Conservation (phyloP, 2,329 filamentous ascomycete species). For the Ophiosphaerella korrae region DNA sequence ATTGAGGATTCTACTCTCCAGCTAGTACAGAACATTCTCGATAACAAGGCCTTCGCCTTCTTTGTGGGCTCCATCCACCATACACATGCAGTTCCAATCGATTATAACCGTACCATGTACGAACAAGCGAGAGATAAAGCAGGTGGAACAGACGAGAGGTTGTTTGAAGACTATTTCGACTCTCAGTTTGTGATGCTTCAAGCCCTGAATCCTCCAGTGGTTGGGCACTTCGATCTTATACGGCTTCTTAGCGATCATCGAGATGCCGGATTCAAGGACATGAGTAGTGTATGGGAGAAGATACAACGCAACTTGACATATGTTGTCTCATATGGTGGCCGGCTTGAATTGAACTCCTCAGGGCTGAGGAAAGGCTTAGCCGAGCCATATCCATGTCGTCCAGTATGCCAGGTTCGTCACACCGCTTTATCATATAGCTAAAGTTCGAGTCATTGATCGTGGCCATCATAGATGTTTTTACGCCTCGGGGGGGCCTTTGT, state of each 20-base stretch:
- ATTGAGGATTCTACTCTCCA: slow-evolving; percentile 71
- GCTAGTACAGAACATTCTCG: slow-evolving; percentile 64
- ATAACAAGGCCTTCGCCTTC: slow-evolving; percentile 74
- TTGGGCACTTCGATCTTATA: slow-evolving; percentile 95
- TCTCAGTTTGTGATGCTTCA: slow-evolving; percentile 81
- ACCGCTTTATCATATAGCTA: slow-evolving; percentile 20
- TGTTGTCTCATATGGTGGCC: slow-evolving; percentile 74
- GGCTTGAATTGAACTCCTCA: slow-evolving; percentile 88
- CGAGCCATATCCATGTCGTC: slow-evolving; percentile 84
- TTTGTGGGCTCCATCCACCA: slow-evolving; percentile 95
- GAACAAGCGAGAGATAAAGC: slow-evolving; percentile 60
- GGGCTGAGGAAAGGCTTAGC: slow-evolving; percentile 85
- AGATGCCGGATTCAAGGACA: slow-evolving; percentile 62
- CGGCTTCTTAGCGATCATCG: slow-evolving; percentile 76
- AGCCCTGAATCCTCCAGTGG: slow-evolving; percentile 72
- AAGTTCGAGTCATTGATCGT: slow-evolving; percentile 20
- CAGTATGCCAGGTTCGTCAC: slow-evolving; percentile 73
- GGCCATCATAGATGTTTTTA: slow-evolving; percentile 66
- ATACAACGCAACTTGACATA: slow-evolving; percentile 75
- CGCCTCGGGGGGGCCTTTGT: slow-evolving; percentile 79
- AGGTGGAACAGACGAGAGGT: slow-evolving; percentile 63
- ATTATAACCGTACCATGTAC: slow-evolving; percentile 77
- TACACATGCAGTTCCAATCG: slow-evolving; percentile 83
- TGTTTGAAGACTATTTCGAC: slow-evolving; percentile 88
- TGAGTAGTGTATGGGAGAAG: slow-evolving; percentile 72